phyloP scores from a whole-genome alignment of 495 filamentous ascomycete species.

The Apodospora peruviana region DNA sequence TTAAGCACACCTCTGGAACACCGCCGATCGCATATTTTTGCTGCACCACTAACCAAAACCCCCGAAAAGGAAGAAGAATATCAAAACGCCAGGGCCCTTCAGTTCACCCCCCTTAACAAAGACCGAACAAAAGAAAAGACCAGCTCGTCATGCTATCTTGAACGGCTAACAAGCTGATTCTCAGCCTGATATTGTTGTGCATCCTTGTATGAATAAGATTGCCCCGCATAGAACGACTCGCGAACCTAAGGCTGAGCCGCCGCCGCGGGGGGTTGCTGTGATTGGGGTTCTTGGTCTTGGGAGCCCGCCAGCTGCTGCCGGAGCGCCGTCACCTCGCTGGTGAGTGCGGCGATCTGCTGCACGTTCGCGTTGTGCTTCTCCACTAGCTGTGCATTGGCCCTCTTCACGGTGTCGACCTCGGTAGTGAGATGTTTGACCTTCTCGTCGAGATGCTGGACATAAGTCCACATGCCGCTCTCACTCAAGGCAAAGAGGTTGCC shows the following conservation, averaged over 20 bases:
- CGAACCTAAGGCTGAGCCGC: neutral
- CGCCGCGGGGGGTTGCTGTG: neutral
- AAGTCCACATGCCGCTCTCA: slow-evolving; percentile 42
- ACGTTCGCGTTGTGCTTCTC: slow-evolving; percentile 41
- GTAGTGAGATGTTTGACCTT: slow-evolving; percentile 34
- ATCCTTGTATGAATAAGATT: too few species aligned
- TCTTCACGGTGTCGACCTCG: slow-evolving; percentile 19
- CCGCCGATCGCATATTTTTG: too few species aligned
- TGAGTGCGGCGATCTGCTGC: slow-evolving; percentile 16
- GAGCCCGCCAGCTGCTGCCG: neutral
- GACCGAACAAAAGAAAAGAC: too few species aligned
- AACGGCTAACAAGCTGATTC: too few species aligned
- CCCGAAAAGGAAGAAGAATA: too few species aligned
- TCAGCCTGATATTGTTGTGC: too few species aligned
- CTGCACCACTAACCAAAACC: too few species aligned
- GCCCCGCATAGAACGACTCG: too few species aligned
- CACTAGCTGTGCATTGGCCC: slow-evolving; percentile 20
- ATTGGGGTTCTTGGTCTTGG: neutral
- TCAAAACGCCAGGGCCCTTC: too few species aligned
- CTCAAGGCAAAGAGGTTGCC: slow-evolving; percentile 33
- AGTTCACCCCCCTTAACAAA: too few species aligned
- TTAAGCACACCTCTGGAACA: too few species aligned
- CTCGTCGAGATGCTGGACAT: slow-evolving; percentile 46
- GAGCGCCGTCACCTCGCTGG: slow-evolving; percentile 16
- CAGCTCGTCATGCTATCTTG: too few species aligned